Evolutionary conservation across 192 early-diverging fungal species (phyloP), one percentile per base, ranked within the genome.

Genomic region (Podochytrium sp.): DNA sequence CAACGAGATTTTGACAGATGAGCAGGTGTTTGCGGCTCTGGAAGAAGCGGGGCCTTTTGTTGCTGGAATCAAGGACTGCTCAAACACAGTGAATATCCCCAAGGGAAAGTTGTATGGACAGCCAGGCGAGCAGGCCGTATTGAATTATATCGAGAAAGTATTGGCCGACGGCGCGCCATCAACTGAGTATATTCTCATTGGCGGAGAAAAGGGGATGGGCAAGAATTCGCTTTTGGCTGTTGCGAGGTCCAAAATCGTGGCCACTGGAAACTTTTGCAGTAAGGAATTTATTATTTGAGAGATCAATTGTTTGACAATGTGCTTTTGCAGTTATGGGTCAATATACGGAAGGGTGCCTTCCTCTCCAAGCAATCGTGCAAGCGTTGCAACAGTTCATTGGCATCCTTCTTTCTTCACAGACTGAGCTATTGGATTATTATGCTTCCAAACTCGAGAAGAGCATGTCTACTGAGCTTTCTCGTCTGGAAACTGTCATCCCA

Each of bases 41-140:
- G 50, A 56, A 4, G 43, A 47, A 14, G 63, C n/a, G 12, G 35
- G 29, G 18, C 0, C 1, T 20, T 71, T 78, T 40, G 53, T 41
- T 7, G 41, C 80, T 25, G 81, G 64, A 18, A 59, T 72, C n/a
- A 68, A 75, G 33, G 81, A 82, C 59, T 71, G 69, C 53, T 78
- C 74, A 4, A 71, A 58, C n/a, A 71, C 68, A 38, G 39, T 83
- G 20, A 35, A 63, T 5, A 63, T 86, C 59, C 81, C 84, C 2
- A 58, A 59, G 43, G 73, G 70, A n/a, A 80, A 80, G 41, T 53
- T 81, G 65, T 78, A 78, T 69, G 84, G 84, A 1, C 59, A 80
- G 27, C 66, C 61, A 20, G 23, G 39, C 10, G 76, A 85, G 65
- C 69, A 69, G 33, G 40, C 62, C n/a, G 33, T 79, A 53, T 57